Evolutionary conservation across 257 asterid genomes (phyloP).

Genomic region (Capsicum chinense): DNA sequence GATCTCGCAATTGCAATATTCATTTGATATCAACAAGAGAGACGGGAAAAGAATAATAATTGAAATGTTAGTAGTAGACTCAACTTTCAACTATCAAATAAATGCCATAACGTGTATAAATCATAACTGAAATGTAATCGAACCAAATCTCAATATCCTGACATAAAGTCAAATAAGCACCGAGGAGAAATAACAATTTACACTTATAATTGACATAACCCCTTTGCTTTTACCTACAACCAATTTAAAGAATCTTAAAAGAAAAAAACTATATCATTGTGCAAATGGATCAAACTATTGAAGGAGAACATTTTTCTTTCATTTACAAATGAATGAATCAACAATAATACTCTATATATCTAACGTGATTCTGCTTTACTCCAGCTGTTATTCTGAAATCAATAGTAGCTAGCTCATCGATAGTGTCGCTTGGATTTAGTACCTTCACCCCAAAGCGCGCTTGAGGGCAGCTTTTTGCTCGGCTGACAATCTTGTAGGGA

Average conservation of each 20-base stretch:
- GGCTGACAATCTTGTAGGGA: constrained; percentile 61
- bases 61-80: too few species aligned
- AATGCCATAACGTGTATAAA: not conserved
- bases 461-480: constrained; percentile 68
- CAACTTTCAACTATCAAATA: too few species aligned
- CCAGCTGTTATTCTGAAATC: not conserved
- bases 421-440: not conserved
- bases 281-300: not conserved
- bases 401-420: not conserved
- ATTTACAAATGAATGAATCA: not conserved
- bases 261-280: not conserved
- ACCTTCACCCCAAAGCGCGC: constrained; percentile 49
- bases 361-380: constrained; percentile 11
- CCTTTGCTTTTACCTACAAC: not conserved
- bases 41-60: too few species aligned
- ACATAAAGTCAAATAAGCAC: not conserved
- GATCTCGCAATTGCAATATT: not conserved
- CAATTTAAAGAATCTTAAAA: not conserved
- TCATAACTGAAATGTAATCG: not conserved
- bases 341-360: not conserved
- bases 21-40: too few species aligned
- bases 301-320: not conserved
- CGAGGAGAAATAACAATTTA: not conserved
- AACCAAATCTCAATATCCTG: not conserved
- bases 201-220: not conserved